Percentiles rank a stretch among this genome's conserved stretches.
Conservation (phyloP, 768 basidiomycete species). For the Boletus pseudo-olivaceus region DNA sequence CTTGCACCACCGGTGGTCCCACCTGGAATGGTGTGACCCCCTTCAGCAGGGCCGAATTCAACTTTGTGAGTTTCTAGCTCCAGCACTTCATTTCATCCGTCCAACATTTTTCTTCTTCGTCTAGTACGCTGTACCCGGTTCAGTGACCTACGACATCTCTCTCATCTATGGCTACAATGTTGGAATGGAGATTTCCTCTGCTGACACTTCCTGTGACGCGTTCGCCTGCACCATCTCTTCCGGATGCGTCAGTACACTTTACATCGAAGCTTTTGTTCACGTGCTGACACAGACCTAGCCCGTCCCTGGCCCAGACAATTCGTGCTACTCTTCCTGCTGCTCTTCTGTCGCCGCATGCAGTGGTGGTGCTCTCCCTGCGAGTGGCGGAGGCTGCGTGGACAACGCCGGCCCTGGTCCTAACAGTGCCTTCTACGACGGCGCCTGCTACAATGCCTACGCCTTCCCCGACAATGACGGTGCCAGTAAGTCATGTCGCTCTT, state of each 20-base stretch:
- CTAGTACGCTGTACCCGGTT: conserved; percentile 24
- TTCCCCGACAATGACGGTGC: conserved; percentile 34
- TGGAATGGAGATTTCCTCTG: conserved; percentile 33
- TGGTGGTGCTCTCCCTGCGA: conserved; percentile 25
- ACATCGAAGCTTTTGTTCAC: background rate
- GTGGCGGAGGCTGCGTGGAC: conserved; percentile 27
- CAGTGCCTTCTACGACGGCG: conserved; percentile 28
- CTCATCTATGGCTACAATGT: conserved; percentile 35
- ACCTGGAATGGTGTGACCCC: conserved; percentile 30
- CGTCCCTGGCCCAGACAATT: conserved; percentile 23
- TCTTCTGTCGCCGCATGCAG: conserved; percentile 27
- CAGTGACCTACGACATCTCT: conserved; percentile 33
- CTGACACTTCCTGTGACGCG: conserved; percentile 22
- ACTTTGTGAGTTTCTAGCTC: conserved; percentile 21
- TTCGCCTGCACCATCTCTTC: conserved; percentile 32
- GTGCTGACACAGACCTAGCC: conserved; percentile 18
- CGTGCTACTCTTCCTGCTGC: conserved; percentile 31
- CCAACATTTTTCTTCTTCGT: background rate
- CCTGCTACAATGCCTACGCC: conserved; percentile 31
- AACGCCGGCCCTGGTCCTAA: conserved; percentile 30
- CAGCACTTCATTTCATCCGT: background rate
- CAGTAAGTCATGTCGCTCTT: conserved; percentile 8
- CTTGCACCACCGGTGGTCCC: conserved; percentile 30
- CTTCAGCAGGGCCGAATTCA: conserved; percentile 33
- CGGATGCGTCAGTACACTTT: conserved; percentile 25